phyloP scores from a whole-genome alignment of 192 early-diverging fungal species.

The Backusella tarrabulga region DNA sequence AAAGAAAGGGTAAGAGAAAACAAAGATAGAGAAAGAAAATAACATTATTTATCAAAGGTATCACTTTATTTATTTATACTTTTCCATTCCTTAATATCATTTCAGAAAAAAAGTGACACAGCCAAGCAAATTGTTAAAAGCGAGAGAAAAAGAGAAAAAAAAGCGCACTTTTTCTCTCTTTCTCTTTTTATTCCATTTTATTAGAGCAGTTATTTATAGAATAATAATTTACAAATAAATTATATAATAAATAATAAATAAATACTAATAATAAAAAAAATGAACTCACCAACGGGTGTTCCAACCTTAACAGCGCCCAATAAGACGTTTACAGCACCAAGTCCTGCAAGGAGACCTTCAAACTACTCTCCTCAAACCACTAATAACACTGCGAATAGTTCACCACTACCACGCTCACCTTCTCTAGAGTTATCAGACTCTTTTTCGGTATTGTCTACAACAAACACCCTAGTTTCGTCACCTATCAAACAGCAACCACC shows the following conservation, averaged over 20 bases:
- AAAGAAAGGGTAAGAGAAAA: neutral
- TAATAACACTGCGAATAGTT: neutral
- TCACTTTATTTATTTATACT: neutral
- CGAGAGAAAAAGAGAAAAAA: neutral
- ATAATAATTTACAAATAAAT: neutral
- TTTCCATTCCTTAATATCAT: neutral
- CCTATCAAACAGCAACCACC: neutral
- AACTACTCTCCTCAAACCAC: neutral
- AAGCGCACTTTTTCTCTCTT: neutral
- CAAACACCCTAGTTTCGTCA: neutral
- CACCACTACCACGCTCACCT: neutral
- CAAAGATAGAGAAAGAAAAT: neutral
- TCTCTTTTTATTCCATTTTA: neutral
- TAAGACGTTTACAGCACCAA: slow-evolving; percentile 12
- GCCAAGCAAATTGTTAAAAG: neutral
- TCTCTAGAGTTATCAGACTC: slow-evolving; percentile 20
- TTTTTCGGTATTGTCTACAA: slow-evolving; percentile 7
- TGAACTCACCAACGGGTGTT: slow-evolving; percentile 1
- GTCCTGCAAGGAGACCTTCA: slow-evolving; percentile 9
- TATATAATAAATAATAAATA: neutral
- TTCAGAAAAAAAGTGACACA: neutral
- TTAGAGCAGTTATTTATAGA: neutral
- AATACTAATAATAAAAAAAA: neutral
- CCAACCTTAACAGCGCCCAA: slow-evolving; percentile 8
- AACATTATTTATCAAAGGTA: neutral